Evolutionary conservation across 139 green algal genomes (phyloP), one percentile per base, ranked within the genome.

Genomic region (Micromonas pusilla): DNA sequence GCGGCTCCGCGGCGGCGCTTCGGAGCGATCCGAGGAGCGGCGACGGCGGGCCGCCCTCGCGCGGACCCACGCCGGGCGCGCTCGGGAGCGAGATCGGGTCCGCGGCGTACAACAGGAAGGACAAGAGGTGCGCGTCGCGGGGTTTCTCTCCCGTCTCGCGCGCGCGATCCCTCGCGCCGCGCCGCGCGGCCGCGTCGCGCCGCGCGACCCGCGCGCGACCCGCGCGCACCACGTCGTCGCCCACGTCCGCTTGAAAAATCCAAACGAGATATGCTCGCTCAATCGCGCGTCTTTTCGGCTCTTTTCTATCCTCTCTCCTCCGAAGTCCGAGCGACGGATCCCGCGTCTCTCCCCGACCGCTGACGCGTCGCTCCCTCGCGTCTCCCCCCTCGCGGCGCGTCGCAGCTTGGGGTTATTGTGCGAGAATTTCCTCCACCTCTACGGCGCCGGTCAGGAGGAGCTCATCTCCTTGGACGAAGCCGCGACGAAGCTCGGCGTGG

Each of bases 401-500:
- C 45, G 9, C 45, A 57, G 45, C 45, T 75, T 89, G 30, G 74
- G 79, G 21, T 52, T 82, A n/a, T 71, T 82, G 67, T 85, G 77
- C 64, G 77, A 81, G 70, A 84, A 72, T 34, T 88, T 85, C 66
- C 67, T 81, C n/a, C 79, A 3, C 45, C 78, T 93, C 60, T 90
- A 81, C 45, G 75, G 73, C 0, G 34, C n/a, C 30, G 72, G 79
- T 5, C 26, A 81, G 30, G 64, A 83, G 32, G 62, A 80, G 32
- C 31, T 78, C 20, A 77, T 82, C 23, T 80, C 76, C 6, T 82
- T 92, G 19, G 89, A 89, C 37, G 76, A 86, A 34, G 82, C 85
- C 20, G 86, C 86, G 16, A 70, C 74, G 28, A 73, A 37, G 36
- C 81, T 91, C 57, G 78, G 78, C 32, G 89, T 94, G 63, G 82